Conservation (phyloP, 2,329 filamentous ascomycete species). For the Cordyceps fumosorosea region DNA sequence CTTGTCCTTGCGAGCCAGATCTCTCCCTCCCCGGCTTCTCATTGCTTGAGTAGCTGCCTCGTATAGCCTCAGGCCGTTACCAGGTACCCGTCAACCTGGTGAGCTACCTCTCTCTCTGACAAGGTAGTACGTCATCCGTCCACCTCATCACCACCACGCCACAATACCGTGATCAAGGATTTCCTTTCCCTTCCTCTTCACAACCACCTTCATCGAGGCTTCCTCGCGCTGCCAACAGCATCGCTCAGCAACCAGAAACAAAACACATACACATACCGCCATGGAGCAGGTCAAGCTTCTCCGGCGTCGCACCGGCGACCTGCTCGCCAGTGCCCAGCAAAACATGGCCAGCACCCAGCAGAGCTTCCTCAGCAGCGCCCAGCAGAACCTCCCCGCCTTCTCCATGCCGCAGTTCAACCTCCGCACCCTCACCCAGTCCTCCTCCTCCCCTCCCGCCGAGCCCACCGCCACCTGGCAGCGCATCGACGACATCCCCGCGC, state of each 20-base stretch:
- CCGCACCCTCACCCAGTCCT: background rate
- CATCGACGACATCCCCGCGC: constrained; percentile 42
- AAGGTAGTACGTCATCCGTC: background rate
- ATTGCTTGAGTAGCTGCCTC: background rate
- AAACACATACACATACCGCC: background rate
- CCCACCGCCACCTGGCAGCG: constrained; percentile 54
- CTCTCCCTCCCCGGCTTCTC: background rate
- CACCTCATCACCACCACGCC: background rate
- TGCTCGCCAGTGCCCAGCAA: constrained; percentile 32
- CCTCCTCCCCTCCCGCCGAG: constrained; percentile 19
- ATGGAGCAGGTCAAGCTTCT: constrained; percentile 50
- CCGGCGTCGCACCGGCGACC: constrained; percentile 49
- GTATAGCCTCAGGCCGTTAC: background rate
- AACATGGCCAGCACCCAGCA: constrained; percentile 41
- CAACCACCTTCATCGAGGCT: too few species aligned
- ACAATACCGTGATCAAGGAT: background rate
- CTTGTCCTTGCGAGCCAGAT: too few species aligned
- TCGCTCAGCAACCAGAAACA: background rate
- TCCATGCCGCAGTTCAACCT: constrained; percentile 18
- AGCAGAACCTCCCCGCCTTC: constrained; percentile 27
- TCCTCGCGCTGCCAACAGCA: background rate
- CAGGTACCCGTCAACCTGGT: background rate
- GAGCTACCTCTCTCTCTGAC: background rate
- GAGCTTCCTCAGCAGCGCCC: constrained; percentile 28
- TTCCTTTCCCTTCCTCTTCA: background rate